These are phyloP conservation scores for Oropetium thomaeum DNA, from an alignment of 176 grass and related monocot species.

Conservation along the genomic window DNA sequence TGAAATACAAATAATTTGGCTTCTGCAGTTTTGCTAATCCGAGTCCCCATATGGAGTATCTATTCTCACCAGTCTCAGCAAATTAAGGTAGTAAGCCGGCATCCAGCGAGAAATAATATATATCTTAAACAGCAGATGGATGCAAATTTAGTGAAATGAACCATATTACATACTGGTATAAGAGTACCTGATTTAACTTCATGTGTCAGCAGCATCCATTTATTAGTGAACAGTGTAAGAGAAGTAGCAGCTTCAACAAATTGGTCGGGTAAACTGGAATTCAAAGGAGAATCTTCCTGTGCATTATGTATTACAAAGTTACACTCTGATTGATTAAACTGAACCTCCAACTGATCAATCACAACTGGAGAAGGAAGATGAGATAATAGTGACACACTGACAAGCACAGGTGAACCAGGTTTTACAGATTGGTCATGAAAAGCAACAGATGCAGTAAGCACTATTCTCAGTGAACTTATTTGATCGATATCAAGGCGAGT, in stretches of 20 bases:
- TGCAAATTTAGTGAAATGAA: conserved; percentile 25
- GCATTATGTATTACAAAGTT: conserved; percentile 68
- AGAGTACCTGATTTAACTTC: conserved; percentile 86
- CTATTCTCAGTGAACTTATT: conserved; percentile 73
- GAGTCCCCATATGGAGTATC: background rate
- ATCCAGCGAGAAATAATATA: background rate
- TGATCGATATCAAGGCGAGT: conserved; percentile 75
- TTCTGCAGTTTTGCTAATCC: conserved; percentile 18
- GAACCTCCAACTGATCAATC: conserved; percentile 82
- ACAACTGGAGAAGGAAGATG: conserved; percentile 68
- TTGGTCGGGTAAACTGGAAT: conserved; percentile 32
- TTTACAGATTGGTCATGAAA: conserved; percentile 94
- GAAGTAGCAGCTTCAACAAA: conserved; percentile 44
- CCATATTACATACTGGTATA: conserved; percentile 24
- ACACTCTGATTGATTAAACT: conserved; percentile 84
- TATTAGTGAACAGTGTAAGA: conserved; percentile 58
- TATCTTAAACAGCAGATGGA: background rate
- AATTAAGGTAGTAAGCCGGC: background rate
- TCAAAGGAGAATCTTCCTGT: conserved; percentile 37
- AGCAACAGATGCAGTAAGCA: conserved; percentile 69
- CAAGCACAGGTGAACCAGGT: conserved; percentile 56
- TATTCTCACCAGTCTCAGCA: background rate
- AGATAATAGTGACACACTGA: conserved; percentile 85
- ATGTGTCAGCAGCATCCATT: conserved; percentile 76
- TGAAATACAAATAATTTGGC: background rate